Conservation (phyloP, 2,329 filamentous ascomycete species). For the Colletotrichum gloeosporioides region DNA sequence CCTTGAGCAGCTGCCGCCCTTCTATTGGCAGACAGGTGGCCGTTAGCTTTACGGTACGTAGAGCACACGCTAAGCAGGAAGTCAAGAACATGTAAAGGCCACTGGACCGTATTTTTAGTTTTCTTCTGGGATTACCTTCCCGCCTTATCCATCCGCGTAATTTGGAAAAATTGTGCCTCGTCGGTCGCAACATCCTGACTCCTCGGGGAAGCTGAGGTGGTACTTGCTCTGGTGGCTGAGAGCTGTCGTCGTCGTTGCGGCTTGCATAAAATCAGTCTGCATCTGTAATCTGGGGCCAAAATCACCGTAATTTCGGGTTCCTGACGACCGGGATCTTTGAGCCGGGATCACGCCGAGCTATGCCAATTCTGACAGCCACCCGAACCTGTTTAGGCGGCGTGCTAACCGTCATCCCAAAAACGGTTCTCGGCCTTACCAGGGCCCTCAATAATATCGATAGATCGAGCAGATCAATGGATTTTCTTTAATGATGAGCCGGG, state of each 20-base stretch:
- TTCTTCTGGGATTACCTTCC: neutral
- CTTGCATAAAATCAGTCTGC: neutral
- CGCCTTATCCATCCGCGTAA: neutral
- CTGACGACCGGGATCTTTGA: neutral
- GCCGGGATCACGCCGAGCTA: neutral
- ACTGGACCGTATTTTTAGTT: neutral
- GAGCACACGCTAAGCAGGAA: neutral
- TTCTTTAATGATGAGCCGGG: neutral
- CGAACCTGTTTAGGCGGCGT: neutral
- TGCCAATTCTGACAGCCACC: neutral
- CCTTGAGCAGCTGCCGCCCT: neutral
- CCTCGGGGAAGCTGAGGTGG: neutral
- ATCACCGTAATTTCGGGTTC: constrained; percentile 15
- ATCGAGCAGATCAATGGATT: neutral
- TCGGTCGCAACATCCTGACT: neutral
- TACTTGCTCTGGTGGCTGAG: neutral
- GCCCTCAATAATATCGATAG: neutral
- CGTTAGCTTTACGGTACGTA: neutral
- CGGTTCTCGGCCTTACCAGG: neutral
- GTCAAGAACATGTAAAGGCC: neutral
- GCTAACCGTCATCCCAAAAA: neutral
- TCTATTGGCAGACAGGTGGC: neutral
- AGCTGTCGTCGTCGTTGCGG: neutral
- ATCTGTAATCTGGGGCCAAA: constrained; percentile 1
- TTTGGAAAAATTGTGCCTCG: neutral